These are phyloP conservation scores for Penicillium brevicompactum DNA, from an alignment of 2,329 filamentous ascomycete genomes.

Conservation along the genomic window DNA sequence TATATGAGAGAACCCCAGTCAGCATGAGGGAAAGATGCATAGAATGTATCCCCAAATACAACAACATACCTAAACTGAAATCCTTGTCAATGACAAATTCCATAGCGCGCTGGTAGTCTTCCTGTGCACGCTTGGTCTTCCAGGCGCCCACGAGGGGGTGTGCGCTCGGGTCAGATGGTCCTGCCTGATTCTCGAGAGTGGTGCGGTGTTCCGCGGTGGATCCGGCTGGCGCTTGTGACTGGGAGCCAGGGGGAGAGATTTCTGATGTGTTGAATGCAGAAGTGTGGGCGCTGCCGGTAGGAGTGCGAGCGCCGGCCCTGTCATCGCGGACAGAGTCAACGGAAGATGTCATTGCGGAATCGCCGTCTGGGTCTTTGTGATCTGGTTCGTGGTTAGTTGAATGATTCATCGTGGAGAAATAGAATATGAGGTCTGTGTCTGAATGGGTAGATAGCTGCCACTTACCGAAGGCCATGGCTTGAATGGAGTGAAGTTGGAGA, in stretches of 20 bases:
- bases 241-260: constrained; percentile 59
- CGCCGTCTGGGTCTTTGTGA: constrained; percentile 53
- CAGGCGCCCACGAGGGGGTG: constrained; percentile 49
- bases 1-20: constrained; percentile 21
- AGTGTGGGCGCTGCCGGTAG: constrained; percentile 32
- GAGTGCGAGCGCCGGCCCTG: constrained; percentile 45
- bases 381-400: constrained; percentile 11
- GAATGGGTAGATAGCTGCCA: not conserved
- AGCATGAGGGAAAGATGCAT: not conserved
- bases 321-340: constrained; percentile 42
- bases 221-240: constrained; percentile 33
- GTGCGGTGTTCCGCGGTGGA: not conserved
- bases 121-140: constrained; percentile 59
- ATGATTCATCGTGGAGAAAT: not conserved
- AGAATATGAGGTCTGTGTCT: not conserved
- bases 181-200: constrained; percentile 8
- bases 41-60: not conserved
- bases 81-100: constrained; percentile 55
- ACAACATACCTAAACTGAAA: constrained; percentile 49
- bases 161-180: not conserved
- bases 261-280: constrained; percentile 42
- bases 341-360: constrained; percentile 59
- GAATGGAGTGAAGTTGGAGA: not conserved
- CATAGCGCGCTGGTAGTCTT: constrained; percentile 56
- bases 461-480: constrained; percentile 27